phyloP scores from a whole-genome alignment of 164 flowering plant genomes.

The Chimonanthus praecox region DNA sequence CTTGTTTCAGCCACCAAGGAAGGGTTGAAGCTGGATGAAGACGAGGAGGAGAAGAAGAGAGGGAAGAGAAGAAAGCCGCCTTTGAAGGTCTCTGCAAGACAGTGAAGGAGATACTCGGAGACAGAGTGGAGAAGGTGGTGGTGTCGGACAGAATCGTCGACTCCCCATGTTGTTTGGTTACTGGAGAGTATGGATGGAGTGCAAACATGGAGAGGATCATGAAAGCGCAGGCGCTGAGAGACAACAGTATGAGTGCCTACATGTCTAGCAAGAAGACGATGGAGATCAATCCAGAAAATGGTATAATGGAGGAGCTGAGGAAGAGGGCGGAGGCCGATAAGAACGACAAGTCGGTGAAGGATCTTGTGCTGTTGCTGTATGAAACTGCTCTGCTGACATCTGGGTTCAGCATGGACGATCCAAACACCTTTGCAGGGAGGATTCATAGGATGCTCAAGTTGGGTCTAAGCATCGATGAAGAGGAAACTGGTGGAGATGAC shows the following conservation, averaged over 20 bases:
- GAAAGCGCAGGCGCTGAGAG: conserved; percentile 65
- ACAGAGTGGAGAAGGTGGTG: conserved; percentile 58
- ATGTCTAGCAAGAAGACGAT: conserved; percentile 74
- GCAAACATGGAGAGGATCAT: conserved; percentile 24
- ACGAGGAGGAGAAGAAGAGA: conserved; percentile 53
- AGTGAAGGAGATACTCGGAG: conserved; percentile 57
- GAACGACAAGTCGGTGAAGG: conserved; percentile 25
- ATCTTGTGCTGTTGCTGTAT: conserved; percentile 40
- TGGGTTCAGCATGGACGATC: too few relatives aligned
- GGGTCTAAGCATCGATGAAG: too few relatives aligned
- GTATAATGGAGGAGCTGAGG: conserved; percentile 65
- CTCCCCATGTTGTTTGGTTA: conserved; percentile 64
- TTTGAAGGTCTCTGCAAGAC: conserved; percentile 56
- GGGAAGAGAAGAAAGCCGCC: conserved; percentile 38
- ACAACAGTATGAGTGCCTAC: conserved; percentile 49
- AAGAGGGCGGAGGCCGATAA: conserved; percentile 58
- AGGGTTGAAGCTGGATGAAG: conserved; percentile 60
- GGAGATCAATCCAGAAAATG: conserved; percentile 67
- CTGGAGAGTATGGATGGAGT: conserved; percentile 70
- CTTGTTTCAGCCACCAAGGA: conserved; percentile 65
- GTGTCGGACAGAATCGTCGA: conserved; percentile 60
- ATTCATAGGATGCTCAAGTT: too few relatives aligned
- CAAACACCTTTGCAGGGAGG: too few relatives aligned
- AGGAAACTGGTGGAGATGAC: conserved; percentile 15
- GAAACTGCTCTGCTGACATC: conserved; percentile 44